Conservation (phyloP, 805 yeast genomes). For the Priceomyces medius region DNA sequence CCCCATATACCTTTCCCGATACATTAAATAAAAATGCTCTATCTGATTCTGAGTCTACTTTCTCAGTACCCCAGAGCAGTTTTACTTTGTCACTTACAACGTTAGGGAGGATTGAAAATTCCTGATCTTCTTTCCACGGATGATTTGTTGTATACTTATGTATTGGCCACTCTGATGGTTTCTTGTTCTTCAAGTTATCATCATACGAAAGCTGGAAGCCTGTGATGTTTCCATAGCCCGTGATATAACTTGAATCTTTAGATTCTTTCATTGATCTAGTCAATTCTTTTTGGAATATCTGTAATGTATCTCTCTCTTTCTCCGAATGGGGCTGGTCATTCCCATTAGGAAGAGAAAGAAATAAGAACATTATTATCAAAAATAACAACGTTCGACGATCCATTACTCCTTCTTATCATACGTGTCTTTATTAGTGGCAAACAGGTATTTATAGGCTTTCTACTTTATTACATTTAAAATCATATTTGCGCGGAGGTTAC, state of each 20-base stretch:
- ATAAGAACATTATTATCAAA: constrained; percentile 34
- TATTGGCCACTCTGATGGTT: constrained; percentile 57
- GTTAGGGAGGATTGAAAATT: constrained; percentile 60
- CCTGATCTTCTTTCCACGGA: constrained; percentile 47
- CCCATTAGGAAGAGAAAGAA: constrained; percentile 30
- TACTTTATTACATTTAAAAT: not conserved
- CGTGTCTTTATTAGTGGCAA: constrained; percentile 1
- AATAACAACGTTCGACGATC: constrained; percentile 37
- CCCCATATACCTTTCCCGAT: constrained; percentile 35
- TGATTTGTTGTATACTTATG: constrained; percentile 43
- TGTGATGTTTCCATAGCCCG: constrained; percentile 69
- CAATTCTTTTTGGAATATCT: constrained; percentile 23
- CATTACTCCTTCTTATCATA: constrained; percentile 20
- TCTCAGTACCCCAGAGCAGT: constrained; percentile 49
- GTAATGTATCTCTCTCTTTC: constrained; percentile 25
- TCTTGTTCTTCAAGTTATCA: constrained; percentile 49
- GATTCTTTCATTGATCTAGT: constrained; percentile 22
- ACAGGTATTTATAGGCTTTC: not conserved
- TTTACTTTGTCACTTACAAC: constrained; percentile 47
- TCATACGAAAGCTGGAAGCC: constrained; percentile 68
- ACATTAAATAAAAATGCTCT: constrained; percentile 34
- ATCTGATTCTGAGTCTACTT: constrained; percentile 10
- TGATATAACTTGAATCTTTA: constrained; percentile 39
- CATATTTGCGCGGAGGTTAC: not conserved
- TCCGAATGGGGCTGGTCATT: constrained; percentile 27